phyloP scores from a whole-genome alignment of 2,329 filamentous ascomycete species.

The Epicoccum sorghinum region DNA sequence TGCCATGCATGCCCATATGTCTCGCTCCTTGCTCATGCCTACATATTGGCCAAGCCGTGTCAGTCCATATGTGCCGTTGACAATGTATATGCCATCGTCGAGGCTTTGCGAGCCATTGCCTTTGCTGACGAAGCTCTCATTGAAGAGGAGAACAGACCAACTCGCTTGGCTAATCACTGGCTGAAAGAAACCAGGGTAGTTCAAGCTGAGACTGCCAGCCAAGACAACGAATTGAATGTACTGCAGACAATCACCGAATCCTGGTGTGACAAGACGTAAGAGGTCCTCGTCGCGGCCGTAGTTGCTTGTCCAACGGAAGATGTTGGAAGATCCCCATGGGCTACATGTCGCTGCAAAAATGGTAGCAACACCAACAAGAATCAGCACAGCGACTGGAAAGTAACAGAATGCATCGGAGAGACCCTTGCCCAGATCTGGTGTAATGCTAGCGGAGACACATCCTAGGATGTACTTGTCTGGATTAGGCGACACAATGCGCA shows the following conservation, averaged over 20 bases:
- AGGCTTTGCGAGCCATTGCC: conserved; percentile 70
- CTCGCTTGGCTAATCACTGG: conserved; percentile 84
- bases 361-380: conserved; percentile 82
- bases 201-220: conserved; percentile 83
- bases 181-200: conserved; percentile 94
- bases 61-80: conserved; percentile 78
- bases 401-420: conserved; percentile 74
- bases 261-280: conserved; percentile 88
- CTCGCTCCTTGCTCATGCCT: conserved; percentile 75
- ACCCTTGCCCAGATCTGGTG: conserved; percentile 76
- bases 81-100: conserved; percentile 84
- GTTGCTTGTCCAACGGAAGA: conserved; percentile 97
- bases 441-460: conserved; percentile 82
- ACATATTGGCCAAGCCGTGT: conserved; percentile 79
- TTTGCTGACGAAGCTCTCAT: conserved; percentile 81
- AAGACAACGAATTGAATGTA: conserved; percentile 94
- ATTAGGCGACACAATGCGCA: conserved; percentile 79
- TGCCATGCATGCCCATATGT: conserved; percentile 95
- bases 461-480: conserved; percentile 66
- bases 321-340: conserved; percentile 89
- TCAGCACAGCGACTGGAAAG: conserved; percentile 77
- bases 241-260: conserved; percentile 94
- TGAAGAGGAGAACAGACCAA: conserved; percentile 94
- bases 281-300: conserved; percentile 94
- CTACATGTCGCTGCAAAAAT: conserved; percentile 85